Conservation (phyloP, 2,329 filamentous ascomycete species). For the Didymella arachidicola region DNA sequence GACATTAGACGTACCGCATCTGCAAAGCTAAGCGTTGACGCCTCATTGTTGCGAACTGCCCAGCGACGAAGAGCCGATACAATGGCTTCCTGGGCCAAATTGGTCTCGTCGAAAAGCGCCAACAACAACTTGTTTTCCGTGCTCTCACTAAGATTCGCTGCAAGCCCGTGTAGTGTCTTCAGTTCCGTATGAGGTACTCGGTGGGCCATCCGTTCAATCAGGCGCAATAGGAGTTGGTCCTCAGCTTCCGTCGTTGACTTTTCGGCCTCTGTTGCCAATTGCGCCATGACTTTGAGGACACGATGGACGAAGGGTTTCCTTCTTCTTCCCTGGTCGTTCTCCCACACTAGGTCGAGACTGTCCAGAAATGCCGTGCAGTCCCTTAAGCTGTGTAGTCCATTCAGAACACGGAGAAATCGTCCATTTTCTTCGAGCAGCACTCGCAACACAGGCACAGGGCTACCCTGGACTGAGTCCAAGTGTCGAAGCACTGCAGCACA, state of each 20-base stretch:
- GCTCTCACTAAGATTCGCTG: slow-evolving; percentile 4
- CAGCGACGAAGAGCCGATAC: neutral
- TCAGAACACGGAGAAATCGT: neutral
- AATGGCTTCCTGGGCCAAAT: neutral
- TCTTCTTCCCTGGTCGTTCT: neutral
- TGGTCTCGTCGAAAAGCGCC: neutral
- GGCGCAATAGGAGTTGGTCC: slow-evolving; percentile 9
- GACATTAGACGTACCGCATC: slow-evolving; percentile 18
- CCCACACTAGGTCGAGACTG: neutral
- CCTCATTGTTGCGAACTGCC: slow-evolving; percentile 5
- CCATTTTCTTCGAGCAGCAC: slow-evolving; percentile 2
- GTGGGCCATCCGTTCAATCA: neutral
- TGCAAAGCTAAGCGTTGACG: slow-evolving; percentile 3
- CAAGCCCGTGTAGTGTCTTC: slow-evolving; percentile 5
- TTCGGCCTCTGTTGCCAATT: neutral
- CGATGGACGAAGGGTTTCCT: neutral
- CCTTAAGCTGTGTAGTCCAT: neutral
- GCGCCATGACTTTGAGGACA: slow-evolving; percentile 1
- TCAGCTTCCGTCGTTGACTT: slow-evolving; percentile 8
- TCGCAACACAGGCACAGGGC: slow-evolving; percentile 2
- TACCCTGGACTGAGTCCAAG: neutral
- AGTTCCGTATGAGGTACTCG: neutral
- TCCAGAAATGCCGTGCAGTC: slow-evolving; percentile 5
- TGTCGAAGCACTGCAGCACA: slow-evolving; percentile 7
- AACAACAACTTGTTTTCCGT: slow-evolving; percentile 4